Conservation (phyloP, 495 filamentous ascomycete genomes). For the Annulohypoxylon maeteangense region DNA sequence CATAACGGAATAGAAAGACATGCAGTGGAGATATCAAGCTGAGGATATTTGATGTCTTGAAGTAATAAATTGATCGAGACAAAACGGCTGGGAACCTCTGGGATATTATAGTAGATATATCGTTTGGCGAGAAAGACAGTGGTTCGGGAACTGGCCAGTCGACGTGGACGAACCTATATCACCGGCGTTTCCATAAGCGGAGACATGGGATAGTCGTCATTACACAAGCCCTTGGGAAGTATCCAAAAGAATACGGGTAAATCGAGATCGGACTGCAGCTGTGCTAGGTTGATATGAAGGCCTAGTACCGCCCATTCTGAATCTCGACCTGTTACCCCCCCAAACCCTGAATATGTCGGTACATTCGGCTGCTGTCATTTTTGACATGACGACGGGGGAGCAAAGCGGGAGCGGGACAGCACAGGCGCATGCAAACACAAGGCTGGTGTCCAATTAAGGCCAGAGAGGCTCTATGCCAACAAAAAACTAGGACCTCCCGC, state of each 20-base stretch:
- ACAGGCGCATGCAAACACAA: slow-evolving; percentile 45
- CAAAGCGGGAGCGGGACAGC: slow-evolving; percentile 29
- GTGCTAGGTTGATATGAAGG: slow-evolving; percentile 19
- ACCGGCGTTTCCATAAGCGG: slow-evolving; percentile 15
- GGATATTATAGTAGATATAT: slow-evolving; percentile 26
- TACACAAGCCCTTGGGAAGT: slow-evolving; percentile 16
- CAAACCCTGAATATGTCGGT: slow-evolving; percentile 22
- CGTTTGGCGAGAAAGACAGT: slow-evolving; percentile 26
- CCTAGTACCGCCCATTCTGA: slow-evolving; percentile 23
- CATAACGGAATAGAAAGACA: slow-evolving; percentile 36
- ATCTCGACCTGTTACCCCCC: slow-evolving; percentile 19
- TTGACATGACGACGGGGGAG: slow-evolving; percentile 32
- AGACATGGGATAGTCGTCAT: slow-evolving; percentile 15
- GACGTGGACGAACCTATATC: not conserved
- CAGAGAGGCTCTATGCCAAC: not conserved
- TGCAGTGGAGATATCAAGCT: slow-evolving; percentile 16
- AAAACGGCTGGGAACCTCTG: not conserved
- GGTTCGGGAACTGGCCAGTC: not conserved
- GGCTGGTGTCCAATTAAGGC: slow-evolving; percentile 18
- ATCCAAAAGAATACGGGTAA: slow-evolving; percentile 16
- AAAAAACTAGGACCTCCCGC: not conserved
- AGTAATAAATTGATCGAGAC: slow-evolving; percentile 24
- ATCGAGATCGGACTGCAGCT: slow-evolving; percentile 15
- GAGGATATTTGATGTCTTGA: slow-evolving; percentile 27
- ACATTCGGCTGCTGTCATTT: slow-evolving; percentile 39